Evolutionary conservation across 2,329 filamentous ascomycete genomes (phyloP), one percentile per base, ranked within the genome.

Genomic region (Penicillium corylophilum): DNA sequence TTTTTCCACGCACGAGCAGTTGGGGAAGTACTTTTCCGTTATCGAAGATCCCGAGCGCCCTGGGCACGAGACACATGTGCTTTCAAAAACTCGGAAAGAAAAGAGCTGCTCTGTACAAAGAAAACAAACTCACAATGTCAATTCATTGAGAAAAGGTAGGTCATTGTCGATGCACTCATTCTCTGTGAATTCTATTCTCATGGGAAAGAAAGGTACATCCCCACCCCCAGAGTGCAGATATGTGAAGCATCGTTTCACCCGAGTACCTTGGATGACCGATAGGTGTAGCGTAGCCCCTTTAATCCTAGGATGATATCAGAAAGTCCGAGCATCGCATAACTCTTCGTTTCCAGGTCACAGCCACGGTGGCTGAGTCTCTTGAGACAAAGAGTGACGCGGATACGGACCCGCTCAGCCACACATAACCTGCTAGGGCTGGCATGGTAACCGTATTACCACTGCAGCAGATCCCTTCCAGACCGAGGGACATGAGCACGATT

Each of bases 261-360:
- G 22, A 5, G 23, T 20, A 36, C 16, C 33, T 46, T 16, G 18
- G 35, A 5, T 38, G 31, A 35, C n/a, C 1, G 15, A 33, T 40
- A 15, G 24, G 35, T n/a, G 26, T 7, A n/a, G n/a, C 26, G 5
- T 28, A 42, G 29, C 43, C 41, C 42, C 43, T 43, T 35, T 40
- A n/a, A n/a, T 39, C 26, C 33, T 44, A 54, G n/a, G n/a, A n/a
- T 59, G 56, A 59, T 56, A 59, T 59, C 56, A 59, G 51, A 49
- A 38, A 43, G 33, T 35, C 35, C 9, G 36, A 33, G 15, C 54
- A 46, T 48, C 10, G 47, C 51, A 51, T 50, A 36, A 42, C 39
- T 44, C 12, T 24, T 24, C n/a, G 22, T 24, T 7, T 38, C 39
- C 8, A 43, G 22, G 39, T 41, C 45, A 53, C 54, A 57, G 57